Evolutionary conservation across 441 rosid species (phyloP).

Genomic region (Populus trichocarpa): DNA sequence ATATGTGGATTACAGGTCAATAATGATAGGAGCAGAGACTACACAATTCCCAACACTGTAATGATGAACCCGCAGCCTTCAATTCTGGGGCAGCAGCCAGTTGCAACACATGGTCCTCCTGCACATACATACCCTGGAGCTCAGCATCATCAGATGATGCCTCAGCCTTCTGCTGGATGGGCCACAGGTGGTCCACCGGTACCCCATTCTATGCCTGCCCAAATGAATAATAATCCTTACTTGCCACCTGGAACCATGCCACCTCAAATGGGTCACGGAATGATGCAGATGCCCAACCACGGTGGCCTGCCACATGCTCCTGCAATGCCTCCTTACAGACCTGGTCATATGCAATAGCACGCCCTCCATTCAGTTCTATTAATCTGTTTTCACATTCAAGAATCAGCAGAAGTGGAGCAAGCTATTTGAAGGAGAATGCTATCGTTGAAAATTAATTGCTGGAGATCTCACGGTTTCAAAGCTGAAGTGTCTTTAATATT

Average conservation of each 20-base stretch:
- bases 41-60: slow-evolving; percentile 57
- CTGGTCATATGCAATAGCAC: slow-evolving; percentile 40
- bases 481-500: slow-evolving; percentile 4
- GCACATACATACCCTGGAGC: slow-evolving; percentile 43
- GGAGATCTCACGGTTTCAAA: neutral
- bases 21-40: slow-evolving; percentile 91
- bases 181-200: slow-evolving; percentile 34
- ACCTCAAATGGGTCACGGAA: slow-evolving; percentile 47
- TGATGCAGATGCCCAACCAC: slow-evolving; percentile 53
- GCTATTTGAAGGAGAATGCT: neutral
- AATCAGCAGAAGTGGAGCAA: neutral
- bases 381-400: slow-evolving; percentile 1
- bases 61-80: slow-evolving; percentile 63
- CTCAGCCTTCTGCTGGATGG: slow-evolving; percentile 70
- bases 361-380: neutral
- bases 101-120: slow-evolving; percentile 35
- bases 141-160: slow-evolving; percentile 34
- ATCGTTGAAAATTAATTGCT: neutral
- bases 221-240: slow-evolving; percentile 54
- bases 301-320: slow-evolving; percentile 30
- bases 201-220: slow-evolving; percentile 52
- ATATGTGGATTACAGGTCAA: slow-evolving; percentile 51
- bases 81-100: slow-evolving; percentile 65
- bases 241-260: slow-evolving; percentile 46
- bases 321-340: slow-evolving; percentile 42